Conservation (phyloP, 768 basidiomycete genomes). For the Collybia sordida region DNA sequence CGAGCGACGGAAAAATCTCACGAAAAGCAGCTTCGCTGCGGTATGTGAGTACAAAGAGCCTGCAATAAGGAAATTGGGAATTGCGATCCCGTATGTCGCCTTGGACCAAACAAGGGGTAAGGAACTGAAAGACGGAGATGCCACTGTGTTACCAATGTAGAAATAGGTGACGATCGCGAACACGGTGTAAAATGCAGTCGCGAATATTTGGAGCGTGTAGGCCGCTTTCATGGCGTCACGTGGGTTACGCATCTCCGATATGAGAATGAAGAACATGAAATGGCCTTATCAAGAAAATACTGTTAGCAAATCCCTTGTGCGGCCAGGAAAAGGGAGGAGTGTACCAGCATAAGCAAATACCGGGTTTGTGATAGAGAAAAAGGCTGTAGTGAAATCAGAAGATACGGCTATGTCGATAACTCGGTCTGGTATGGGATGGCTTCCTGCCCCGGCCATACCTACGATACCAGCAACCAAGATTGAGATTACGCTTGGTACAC, state of each 20-base stretch:
- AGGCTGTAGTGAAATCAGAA: slow-evolving; percentile 45
- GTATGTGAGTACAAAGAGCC: slow-evolving; percentile 50
- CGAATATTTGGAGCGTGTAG: slow-evolving; percentile 52
- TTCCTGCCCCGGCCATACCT: slow-evolving; percentile 50
- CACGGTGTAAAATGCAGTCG: slow-evolving; percentile 49
- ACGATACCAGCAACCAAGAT: slow-evolving; percentile 47
- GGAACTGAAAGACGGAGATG: slow-evolving; percentile 46
- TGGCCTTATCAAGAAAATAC: slow-evolving; percentile 33
- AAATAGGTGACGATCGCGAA: slow-evolving; percentile 43
- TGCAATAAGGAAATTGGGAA: slow-evolving; percentile 54
- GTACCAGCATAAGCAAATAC: slow-evolving; percentile 52
- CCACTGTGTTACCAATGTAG: slow-evolving; percentile 46
- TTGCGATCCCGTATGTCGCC: slow-evolving; percentile 44
- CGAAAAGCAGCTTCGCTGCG: slow-evolving; percentile 52
- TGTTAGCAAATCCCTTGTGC: background rate
- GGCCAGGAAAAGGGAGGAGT: slow-evolving; percentile 5
- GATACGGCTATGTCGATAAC: slow-evolving; percentile 33
- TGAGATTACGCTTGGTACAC: slow-evolving; percentile 37
- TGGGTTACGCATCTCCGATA: slow-evolving; percentile 53
- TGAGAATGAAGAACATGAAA: slow-evolving; percentile 61
- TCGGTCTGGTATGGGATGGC: slow-evolving; percentile 42
- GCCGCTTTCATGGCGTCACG: slow-evolving; percentile 61
- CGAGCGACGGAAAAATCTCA: slow-evolving; percentile 48
- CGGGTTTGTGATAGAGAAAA: slow-evolving; percentile 53
- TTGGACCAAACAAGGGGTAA: slow-evolving; percentile 51